Evolutionary conservation across 2,329 filamentous ascomycete genomes (phyloP).

Genomic region (Diaporthe sp.): DNA sequence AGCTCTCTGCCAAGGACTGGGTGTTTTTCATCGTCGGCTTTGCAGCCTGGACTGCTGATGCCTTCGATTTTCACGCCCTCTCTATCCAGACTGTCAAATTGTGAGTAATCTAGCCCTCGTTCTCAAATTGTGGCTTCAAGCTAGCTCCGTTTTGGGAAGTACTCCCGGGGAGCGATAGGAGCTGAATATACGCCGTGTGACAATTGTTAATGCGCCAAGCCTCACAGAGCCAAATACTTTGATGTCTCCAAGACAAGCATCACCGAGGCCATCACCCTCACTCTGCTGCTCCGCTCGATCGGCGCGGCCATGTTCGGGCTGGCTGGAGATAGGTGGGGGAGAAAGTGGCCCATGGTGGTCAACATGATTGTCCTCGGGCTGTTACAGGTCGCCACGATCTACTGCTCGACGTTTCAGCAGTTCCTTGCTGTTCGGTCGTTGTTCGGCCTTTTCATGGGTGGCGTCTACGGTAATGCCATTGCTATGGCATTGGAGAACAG

Average conservation of each 20-base stretch:
- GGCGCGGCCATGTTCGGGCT: slow-evolving; percentile 84
- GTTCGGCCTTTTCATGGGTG: slow-evolving; percentile 86
- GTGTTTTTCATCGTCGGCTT: slow-evolving; percentile 82
- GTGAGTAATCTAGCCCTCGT: slow-evolving; percentile 42
- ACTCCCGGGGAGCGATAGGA: background rate
- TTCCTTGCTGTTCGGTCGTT: slow-evolving; percentile 81
- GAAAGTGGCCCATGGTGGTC: slow-evolving; percentile 86
- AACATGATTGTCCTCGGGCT: slow-evolving; percentile 82
- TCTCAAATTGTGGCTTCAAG: slow-evolving; percentile 1
- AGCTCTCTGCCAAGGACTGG: slow-evolving; percentile 77
- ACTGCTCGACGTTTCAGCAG: slow-evolving; percentile 77
- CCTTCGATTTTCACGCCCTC: slow-evolving; percentile 86
- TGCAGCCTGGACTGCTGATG: slow-evolving; percentile 83
- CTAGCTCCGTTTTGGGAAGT: background rate
- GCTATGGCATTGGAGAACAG: slow-evolving; percentile 80
- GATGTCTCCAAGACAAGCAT: slow-evolving; percentile 72
- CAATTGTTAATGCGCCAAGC: slow-evolving; percentile 24
- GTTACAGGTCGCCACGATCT: slow-evolving; percentile 82
- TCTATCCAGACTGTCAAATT: slow-evolving; percentile 84
- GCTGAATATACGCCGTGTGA: slow-evolving; percentile 1
- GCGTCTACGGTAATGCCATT: slow-evolving; percentile 83
- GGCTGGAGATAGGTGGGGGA: slow-evolving; percentile 82
- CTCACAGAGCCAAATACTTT: slow-evolving; percentile 57
- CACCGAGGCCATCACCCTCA: slow-evolving; percentile 81
- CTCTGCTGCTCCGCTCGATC: slow-evolving; percentile 79